Evolutionary conservation across 192 early-diverging fungal species (phyloP).

Genomic region (Kickxella alabastrina): DNA sequence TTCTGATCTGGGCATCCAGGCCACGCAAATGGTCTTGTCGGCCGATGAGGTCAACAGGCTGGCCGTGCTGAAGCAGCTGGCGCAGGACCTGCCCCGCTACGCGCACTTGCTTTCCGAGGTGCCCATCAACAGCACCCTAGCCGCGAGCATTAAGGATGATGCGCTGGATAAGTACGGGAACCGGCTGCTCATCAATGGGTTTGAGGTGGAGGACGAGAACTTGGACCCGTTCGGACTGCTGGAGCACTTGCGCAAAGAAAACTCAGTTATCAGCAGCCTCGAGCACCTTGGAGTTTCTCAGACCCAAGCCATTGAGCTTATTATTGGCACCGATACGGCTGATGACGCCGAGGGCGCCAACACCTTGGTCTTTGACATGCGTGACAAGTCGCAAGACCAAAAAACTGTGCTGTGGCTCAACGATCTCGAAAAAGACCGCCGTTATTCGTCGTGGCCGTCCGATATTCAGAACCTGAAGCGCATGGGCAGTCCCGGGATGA

Average conservation of each 20-base stretch:
- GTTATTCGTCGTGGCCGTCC: conserved; percentile 68
- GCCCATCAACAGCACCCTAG: conserved; percentile 49
- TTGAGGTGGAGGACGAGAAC: conserved; percentile 50
- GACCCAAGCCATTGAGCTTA: conserved; percentile 21
- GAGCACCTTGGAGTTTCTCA: conserved; percentile 39
- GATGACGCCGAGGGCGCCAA: conserved; percentile 3
- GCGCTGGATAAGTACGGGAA: conserved; percentile 16
- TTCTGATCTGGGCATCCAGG: conserved; percentile 62
- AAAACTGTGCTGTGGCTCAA: conserved; percentile 81
- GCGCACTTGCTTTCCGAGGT: conserved; percentile 66
- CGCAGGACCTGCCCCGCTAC: conserved; percentile 88
- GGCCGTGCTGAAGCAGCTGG: conserved; percentile 58
- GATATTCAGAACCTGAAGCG: conserved; percentile 55
- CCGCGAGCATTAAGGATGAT: conserved; percentile 23
- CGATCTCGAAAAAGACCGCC: conserved; percentile 79
- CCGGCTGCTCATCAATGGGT: conserved; percentile 65
- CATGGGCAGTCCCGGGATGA: conserved; percentile 63
- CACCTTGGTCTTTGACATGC: conserved; percentile 70
- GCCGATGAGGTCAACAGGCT: conserved; percentile 55
- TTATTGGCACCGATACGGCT: conserved; percentile 4
- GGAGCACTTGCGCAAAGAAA: conserved; percentile 57
- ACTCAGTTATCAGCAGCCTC: conserved; percentile 48
- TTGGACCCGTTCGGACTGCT: conserved; percentile 66
- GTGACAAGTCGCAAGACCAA: conserved; percentile 53
- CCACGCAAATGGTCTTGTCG: conserved; percentile 66